These are phyloP conservation scores for Geosiphon pyriformis DNA, from an alignment of 192 early-diverging fungal genomes.

Conservation along the genomic window DNA sequence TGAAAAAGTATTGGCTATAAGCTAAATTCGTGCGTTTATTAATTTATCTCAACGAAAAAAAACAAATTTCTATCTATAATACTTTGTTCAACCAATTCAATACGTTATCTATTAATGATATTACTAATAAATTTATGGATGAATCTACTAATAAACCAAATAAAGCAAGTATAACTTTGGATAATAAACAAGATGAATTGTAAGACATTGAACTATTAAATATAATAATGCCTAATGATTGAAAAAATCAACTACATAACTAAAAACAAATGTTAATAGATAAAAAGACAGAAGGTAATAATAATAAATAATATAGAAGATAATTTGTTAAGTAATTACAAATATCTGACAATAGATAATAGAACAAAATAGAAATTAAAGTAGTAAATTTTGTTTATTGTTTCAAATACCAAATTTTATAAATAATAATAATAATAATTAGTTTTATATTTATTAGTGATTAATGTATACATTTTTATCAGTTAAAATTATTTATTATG, in stretches of 20 bases:
- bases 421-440: no score
- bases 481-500: no score
- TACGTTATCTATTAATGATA: no score
- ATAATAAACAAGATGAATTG: no score
- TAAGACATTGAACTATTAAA: no score
- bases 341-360: not conserved
- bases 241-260: not conserved
- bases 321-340: conserved; percentile 9
- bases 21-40: not conserved
- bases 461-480: no score
- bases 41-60: not conserved
- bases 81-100: not conserved
- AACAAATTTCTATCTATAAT: not conserved
- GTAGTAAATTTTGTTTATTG: not conserved
- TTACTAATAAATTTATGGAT: not conserved
- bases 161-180: not conserved
- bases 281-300: not conserved
- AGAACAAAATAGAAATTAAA: not conserved
- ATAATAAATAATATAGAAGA: not conserved
- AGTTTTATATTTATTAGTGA: no score
- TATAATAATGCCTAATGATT: not conserved
- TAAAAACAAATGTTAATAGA: not conserved
- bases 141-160: not conserved
- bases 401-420: no score
- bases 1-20: not conserved